Evolutionary conservation across 208 protist species (phyloP), one percentile per base, ranked within the genome.

Genomic region (Crithidia bombi): DNA sequence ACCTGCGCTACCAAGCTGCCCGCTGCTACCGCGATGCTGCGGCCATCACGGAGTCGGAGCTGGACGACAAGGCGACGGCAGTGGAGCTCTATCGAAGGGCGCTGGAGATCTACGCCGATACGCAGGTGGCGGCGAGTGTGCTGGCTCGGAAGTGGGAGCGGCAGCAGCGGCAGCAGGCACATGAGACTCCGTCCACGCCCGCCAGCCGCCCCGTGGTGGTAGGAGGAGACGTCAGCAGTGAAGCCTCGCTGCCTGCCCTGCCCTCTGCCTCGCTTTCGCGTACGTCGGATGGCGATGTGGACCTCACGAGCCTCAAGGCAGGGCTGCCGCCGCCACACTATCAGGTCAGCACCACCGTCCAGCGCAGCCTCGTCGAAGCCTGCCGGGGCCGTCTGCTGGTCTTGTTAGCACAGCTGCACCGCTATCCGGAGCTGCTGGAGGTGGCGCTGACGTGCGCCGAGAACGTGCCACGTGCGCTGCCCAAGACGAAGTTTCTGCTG

Each of bases 11-110:
- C 49, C 89, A 94, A 68, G 76, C 89, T 0, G 89, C 89, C 0
- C 80, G 82, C n/a, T 94, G 89, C 64, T 69, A 75, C 33, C 87
- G 81, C 44, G 85, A 92, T 7, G 76, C 82, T 15, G 89, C 85
- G 0, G 72, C 85, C 44, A 30, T 94, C 5, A 46, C 86, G 23
- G 89, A 94, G 35, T 67, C 57, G 32, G 30, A 70, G 33, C 55
- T 94, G 41, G 68, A 61, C 1, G 73, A 86, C 6, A 74, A 72
- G 14, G 71, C 38, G 23, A 44, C 51, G 25, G 89, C 89, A 19
- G 79, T 94, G 52, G 69, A 77, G 38, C 44, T 74, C 52, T 91
- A 90, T 70, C 79, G 55, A 15, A 69, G 50, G 10, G 86, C 89
- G 14, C 65, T 91, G n/a, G 62, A 81, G 25, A 67, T 78, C 14